Conservation (phyloP, 805 yeast species). For the Wickerhamomyces rabaulensis region DNA sequence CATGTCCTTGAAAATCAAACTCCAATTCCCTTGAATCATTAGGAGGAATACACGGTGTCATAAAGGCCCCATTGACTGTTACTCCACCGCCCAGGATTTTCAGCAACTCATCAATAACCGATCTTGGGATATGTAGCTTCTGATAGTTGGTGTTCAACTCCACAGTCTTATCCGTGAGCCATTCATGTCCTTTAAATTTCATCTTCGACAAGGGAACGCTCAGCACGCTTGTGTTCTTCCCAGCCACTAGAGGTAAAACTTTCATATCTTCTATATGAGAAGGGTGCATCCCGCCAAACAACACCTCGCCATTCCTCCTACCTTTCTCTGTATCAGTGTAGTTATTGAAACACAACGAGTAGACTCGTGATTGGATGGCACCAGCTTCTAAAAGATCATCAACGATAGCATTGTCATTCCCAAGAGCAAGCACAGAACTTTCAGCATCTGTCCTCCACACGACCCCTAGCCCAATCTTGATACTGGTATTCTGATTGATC, state of each 20-base stretch:
- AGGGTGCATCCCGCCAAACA: not conserved
- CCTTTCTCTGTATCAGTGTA: not conserved
- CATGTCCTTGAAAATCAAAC: not conserved
- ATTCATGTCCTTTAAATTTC: not conserved
- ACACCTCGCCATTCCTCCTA: not conserved
- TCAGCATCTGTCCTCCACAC: not conserved
- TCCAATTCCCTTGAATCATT: not conserved
- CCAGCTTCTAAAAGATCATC: not conserved
- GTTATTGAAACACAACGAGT: not conserved
- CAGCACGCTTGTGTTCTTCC: not conserved
- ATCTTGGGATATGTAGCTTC: not conserved
- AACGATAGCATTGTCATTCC: not conserved
- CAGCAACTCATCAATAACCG: too few species aligned
- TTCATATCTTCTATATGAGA: not conserved
- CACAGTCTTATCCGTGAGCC: not conserved
- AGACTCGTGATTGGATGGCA: not conserved
- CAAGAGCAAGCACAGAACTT: not conserved
- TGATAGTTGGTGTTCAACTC: not conserved
- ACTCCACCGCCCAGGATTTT: not conserved
- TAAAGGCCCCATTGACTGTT: not conserved
- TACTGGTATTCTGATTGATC: too few species aligned
- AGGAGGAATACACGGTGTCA: not conserved
- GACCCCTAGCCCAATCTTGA: not conserved
- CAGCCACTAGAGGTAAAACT: not conserved
- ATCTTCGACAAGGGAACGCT: not conserved